Evolutionary conservation across 768 basidiomycete genomes (phyloP).

Genomic region (Russula dissimulans): DNA sequence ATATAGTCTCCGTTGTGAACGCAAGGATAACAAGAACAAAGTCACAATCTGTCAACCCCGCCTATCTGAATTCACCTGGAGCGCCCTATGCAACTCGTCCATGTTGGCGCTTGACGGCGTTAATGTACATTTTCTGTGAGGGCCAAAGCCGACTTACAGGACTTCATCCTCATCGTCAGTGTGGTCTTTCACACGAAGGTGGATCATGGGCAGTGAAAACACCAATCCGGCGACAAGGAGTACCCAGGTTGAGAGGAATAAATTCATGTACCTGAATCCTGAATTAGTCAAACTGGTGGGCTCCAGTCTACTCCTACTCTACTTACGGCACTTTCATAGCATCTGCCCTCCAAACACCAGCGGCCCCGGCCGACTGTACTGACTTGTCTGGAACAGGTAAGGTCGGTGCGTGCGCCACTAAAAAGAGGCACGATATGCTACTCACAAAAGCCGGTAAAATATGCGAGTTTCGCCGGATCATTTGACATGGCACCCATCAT

Average conservation of each 20-base stretch:
- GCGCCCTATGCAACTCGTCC: slow-evolving; percentile 9
- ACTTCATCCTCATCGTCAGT: slow-evolving; percentile 44
- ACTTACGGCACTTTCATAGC: slow-evolving; percentile 52
- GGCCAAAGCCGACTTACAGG: slow-evolving; percentile 34
- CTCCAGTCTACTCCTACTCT: background rate
- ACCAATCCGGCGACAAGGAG: slow-evolving; percentile 54
- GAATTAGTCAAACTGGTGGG: background rate
- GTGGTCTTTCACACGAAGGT: slow-evolving; percentile 56
- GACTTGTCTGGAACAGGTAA: slow-evolving; percentile 47
- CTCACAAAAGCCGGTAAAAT: slow-evolving; percentile 77
- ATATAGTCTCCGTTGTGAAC: slow-evolving; percentile 1
- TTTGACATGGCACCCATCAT: slow-evolving; percentile 83
- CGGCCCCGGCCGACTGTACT: slow-evolving; percentile 68
- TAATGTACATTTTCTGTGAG: background rate
- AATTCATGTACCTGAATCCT: slow-evolving; percentile 46
- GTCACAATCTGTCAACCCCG: background rate
- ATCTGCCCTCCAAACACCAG: slow-evolving; percentile 65
- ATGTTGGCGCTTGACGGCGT: background rate
- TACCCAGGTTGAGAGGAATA: slow-evolving; percentile 69
- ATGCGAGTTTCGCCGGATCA: slow-evolving; percentile 67
- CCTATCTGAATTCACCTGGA: background rate
- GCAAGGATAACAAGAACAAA: background rate
- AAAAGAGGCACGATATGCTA: slow-evolving; percentile 12
- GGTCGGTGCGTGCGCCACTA: background rate
- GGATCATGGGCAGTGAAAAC: slow-evolving; percentile 67